Evolutionary conservation across 73 alveolate species (phyloP), one percentile per base, ranked within the genome.

Genomic region (Paramecium bursaria): DNA sequence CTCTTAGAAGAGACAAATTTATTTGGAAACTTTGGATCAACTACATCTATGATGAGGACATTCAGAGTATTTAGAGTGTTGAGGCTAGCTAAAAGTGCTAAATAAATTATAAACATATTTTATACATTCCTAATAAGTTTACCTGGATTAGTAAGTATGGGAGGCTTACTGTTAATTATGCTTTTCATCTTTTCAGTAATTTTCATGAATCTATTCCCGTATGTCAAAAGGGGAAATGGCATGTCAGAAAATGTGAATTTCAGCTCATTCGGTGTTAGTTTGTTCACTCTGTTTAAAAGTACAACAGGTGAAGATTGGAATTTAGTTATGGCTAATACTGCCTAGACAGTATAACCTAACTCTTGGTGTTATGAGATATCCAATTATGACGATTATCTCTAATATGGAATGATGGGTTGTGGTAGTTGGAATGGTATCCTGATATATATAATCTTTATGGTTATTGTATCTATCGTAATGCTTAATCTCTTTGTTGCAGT

Each of bases 281-380:
- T 73, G 46, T 79, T 88, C 13, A 85, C 91, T 4, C 53, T 88
- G 9, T 88, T 88, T 85, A 48, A 75, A 26, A 46, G 73, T 26
- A 80, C 94, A 0, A 85, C 94, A 14, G 94, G 94, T n/a, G 94
- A 88, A 61, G 57, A 80, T 42, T 88, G 94, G 94, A 86, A 60
- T 48, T 35, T 80, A 23, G 88, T 79, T 2, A 49, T 60, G 76
- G 46, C 42, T 9, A 75, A 74, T 14, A 42, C 86, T 15, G 49
- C 74, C 6, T 4, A 30, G n/a, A 15, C 10, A 5, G 4, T 23
- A 9, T 39, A 23, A 27, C 75, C 74, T 21, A 39, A 61, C 25
- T 48, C 15, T 86, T 90, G 74, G 10, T 86, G 86, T 35, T 74
- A 29, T 39, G 90, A 74, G 22, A 46, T 75, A 46, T 87, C 92